Evolutionary conservation across 805 yeast genomes (phyloP).

Genomic region (Yamadazyma phyllophila): DNA sequence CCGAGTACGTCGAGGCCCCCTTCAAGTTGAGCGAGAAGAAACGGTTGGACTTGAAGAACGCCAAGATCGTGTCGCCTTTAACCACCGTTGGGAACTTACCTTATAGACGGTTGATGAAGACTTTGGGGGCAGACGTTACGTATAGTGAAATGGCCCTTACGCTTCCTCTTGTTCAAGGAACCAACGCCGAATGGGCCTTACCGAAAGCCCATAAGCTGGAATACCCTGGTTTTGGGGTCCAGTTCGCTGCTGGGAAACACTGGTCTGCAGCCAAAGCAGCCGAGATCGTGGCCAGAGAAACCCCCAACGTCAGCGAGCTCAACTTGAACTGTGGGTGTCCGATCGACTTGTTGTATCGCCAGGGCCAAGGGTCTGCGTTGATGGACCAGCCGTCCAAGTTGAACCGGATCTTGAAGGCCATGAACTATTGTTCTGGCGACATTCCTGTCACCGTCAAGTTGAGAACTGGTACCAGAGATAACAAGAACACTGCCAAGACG

Average conservation of each 20-base stretch:
- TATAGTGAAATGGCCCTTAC: constrained; percentile 94
- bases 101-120: constrained; percentile 86
- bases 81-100: constrained; percentile 98
- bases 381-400: constrained; percentile 85
- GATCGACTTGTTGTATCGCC: constrained; percentile 86
- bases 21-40: constrained; percentile 82
- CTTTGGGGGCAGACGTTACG: constrained; percentile 88
- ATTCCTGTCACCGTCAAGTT: constrained; percentile 89
- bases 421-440: constrained; percentile 87
- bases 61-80: constrained; percentile 89
- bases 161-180: constrained; percentile 83
- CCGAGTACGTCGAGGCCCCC: constrained; percentile 72
- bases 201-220: constrained; percentile 85
- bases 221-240: constrained; percentile 88
- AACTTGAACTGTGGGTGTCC: constrained; percentile 98
- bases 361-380: constrained; percentile 94
- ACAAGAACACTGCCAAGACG: constrained; percentile 81
- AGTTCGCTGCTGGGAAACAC: constrained; percentile 85
- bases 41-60: constrained; percentile 59
- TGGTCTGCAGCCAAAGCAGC: constrained; percentile 94
- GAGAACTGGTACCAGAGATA: constrained; percentile 86
- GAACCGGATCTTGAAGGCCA: constrained; percentile 75
- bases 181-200: constrained; percentile 95
- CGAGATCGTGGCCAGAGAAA: constrained; percentile 64
- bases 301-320: constrained; percentile 69